These are phyloP conservation scores for Plasmodium berghei DNA, from an alignment of 169 alveolate species.

Conservation along the genomic window DNA sequence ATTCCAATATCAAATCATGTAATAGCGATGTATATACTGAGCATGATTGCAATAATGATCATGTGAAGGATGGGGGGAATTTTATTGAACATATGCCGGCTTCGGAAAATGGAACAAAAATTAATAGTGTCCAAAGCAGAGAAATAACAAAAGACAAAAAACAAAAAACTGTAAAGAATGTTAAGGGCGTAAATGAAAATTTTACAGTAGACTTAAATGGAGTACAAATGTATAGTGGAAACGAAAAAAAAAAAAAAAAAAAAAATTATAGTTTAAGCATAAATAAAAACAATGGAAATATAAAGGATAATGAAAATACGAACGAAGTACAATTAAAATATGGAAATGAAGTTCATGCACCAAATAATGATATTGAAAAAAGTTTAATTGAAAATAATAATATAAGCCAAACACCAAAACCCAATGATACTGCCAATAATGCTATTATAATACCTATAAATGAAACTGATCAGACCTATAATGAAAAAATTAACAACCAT, in stretches of 20 bases:
- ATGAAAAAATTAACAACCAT: not conserved
- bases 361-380: not conserved
- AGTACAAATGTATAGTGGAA: not conserved
- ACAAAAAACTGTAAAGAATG: no score
- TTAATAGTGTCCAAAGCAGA: no score
- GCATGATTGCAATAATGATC: no score
- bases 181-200: not conserved
- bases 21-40: no score
- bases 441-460: not conserved
- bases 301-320: not conserved
- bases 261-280: conserved; percentile 1
- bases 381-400: not conserved
- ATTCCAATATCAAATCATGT: no score
- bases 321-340: not conserved
- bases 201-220: not conserved
- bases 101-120: no score
- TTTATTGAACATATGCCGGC: no score
- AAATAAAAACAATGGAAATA: not conserved
- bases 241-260: not conserved
- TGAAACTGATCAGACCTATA: conserved; percentile 6
- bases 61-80: no score
- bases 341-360: not conserved
- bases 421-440: conserved; percentile 6
- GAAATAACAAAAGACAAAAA: no score
- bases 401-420: not conserved